Evolutionary conservation across 441 rosid genomes (phyloP).

Genomic region (Brassica hybrid): DNA sequence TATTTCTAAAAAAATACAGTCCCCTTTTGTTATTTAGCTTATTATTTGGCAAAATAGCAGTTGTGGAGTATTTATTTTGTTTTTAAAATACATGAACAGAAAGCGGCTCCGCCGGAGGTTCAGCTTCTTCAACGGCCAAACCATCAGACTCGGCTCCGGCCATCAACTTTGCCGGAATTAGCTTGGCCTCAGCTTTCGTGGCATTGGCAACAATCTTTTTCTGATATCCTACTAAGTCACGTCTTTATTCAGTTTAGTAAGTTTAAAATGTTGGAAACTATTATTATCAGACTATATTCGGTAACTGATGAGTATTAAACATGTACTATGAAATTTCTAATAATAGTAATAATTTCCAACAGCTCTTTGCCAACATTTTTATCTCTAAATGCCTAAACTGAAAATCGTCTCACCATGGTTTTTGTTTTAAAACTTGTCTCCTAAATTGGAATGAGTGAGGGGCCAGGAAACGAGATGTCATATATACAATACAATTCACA

Average conservation of each 20-base stretch:
- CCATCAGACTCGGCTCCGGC: slow-evolving; percentile 36
- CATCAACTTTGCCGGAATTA: slow-evolving; percentile 26
- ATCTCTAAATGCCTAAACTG: background rate
- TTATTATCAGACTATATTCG: slow-evolving; percentile 3
- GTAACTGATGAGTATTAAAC: slow-evolving; percentile 13
- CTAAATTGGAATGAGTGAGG: background rate
- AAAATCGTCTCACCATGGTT: background rate
- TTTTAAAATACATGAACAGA: slow-evolving; percentile 14
- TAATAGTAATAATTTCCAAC: slow-evolving; percentile 34
- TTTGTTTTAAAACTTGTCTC: background rate
- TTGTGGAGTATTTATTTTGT: background rate
- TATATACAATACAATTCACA: background rate
- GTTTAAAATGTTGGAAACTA: slow-evolving; percentile 18
- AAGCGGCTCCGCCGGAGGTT: slow-evolving; percentile 30
- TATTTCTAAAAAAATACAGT: too few relatives aligned
- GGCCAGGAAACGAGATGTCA: background rate
- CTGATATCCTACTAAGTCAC: slow-evolving; percentile 24
- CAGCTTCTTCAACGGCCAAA: slow-evolving; percentile 33
- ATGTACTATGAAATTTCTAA: slow-evolving; percentile 18
- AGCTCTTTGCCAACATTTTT: slow-evolving; percentile 24
- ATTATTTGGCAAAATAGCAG: background rate
- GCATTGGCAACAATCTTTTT: slow-evolving; percentile 35
- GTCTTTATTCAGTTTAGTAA: slow-evolving; percentile 17
- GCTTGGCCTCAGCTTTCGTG: slow-evolving; percentile 32
- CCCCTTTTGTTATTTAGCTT: too few relatives aligned